Conservation (phyloP, 2,329 filamentous ascomycete species). For the Fulvia fulva region DNA sequence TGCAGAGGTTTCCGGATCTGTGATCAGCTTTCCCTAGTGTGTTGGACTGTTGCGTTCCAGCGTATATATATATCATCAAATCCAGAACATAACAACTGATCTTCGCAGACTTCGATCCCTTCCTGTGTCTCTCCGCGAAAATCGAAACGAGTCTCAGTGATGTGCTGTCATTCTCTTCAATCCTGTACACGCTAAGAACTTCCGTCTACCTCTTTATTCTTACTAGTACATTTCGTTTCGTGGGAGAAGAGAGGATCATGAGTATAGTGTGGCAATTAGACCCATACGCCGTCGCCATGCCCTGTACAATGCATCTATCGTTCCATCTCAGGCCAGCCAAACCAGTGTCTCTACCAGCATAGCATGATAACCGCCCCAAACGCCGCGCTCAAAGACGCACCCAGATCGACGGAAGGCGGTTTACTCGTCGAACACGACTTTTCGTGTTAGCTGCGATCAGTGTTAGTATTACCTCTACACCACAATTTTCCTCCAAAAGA, state of each 20-base stretch:
- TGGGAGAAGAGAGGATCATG: constrained; percentile 1
- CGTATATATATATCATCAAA: background rate
- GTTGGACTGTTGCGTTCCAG: background rate
- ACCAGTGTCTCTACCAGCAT: background rate
- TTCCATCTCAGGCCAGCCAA: background rate
- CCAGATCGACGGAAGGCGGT: background rate
- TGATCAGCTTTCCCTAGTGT: background rate
- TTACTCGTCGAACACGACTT: constrained; percentile 22
- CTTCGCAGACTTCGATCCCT: no score
- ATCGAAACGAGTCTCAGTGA: background rate
- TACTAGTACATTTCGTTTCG: background rate
- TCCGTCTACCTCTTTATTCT: background rate
- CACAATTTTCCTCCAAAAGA: constrained; percentile 26
- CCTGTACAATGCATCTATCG: constrained; percentile 1
- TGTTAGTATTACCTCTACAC: constrained; percentile 3
- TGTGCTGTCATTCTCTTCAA: background rate
- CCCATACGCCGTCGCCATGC: constrained; percentile 6
- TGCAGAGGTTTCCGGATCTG: background rate
- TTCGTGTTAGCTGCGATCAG: constrained; percentile 19
- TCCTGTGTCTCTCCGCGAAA: background rate
- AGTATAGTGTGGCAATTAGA: constrained; percentile 1
- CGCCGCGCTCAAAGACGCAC: background rate
- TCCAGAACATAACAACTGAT: no score
- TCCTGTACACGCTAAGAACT: constrained; percentile 5
- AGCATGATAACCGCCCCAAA: background rate